phyloP scores from a whole-genome alignment of 352 stramenopile species.

The Phytopythium cucurbitacearum region DNA sequence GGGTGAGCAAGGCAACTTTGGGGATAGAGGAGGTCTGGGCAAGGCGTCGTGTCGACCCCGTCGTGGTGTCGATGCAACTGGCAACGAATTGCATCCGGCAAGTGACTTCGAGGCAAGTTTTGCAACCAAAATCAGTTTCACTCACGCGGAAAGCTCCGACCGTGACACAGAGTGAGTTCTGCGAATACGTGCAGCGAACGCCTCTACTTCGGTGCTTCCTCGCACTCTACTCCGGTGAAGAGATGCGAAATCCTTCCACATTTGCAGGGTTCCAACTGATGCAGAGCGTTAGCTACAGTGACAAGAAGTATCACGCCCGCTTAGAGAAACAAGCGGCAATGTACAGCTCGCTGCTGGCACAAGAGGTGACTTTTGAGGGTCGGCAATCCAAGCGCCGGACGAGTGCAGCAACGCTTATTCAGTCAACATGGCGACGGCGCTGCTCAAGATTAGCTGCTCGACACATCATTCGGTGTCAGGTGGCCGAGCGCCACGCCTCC shows the following conservation, averaged over 20 bases:
- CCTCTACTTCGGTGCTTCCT: conserved; percentile 41
- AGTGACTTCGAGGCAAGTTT: background rate
- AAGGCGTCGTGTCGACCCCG: conserved; percentile 14
- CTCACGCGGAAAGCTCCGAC: background rate
- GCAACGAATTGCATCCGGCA: conserved; percentile 14
- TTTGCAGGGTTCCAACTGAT: conserved; percentile 14
- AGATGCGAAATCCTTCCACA: conserved; percentile 62
- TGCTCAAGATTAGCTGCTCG: conserved; percentile 31
- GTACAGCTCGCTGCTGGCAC: conserved; percentile 41
- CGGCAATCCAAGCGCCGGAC: conserved; percentile 21
- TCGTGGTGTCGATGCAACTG: conserved; percentile 14
- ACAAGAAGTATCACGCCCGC: conserved; percentile 6
- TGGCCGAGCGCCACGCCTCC: conserved; percentile 35
- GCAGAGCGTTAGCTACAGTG: conserved; percentile 6
- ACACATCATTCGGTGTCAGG: conserved; percentile 15
- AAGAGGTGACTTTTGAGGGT: conserved; percentile 52
- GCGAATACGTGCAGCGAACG: conserved; percentile 24
- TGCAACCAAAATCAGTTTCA: background rate
- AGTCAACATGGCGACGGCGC: conserved; percentile 58
- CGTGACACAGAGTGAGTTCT: conserved; percentile 25
- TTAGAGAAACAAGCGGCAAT: conserved; percentile 23
- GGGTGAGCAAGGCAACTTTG: conserved; percentile 41
- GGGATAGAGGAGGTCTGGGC: conserved; percentile 41
- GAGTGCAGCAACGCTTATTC: conserved; percentile 49
- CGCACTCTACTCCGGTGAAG: conserved; percentile 49